Conservation (phyloP, 495 filamentous ascomycete species). For the Aspergillus homomorphus region DNA sequence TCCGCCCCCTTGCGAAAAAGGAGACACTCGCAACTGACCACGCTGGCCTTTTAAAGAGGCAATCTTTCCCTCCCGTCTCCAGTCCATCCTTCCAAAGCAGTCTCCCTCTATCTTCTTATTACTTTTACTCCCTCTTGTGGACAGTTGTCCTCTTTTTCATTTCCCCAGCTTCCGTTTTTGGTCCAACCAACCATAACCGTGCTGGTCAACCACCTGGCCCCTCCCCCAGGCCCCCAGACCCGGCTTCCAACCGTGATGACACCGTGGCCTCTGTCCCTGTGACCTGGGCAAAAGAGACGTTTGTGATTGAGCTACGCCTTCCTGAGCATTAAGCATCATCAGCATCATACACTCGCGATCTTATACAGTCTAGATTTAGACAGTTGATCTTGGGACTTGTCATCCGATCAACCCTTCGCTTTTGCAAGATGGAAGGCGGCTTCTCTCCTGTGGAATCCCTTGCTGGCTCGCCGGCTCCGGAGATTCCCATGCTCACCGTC, state of each 20-base stretch:
- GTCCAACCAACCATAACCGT: conserved; percentile 13
- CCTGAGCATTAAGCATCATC: conserved; percentile 1
- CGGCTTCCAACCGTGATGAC: conserved; percentile 36
- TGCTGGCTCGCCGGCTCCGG: conserved; percentile 29
- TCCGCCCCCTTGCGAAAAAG: conserved; percentile 24
- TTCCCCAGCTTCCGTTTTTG: conserved; percentile 3
- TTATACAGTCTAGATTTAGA: conserved; percentile 6
- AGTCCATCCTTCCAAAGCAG: conserved; percentile 11
- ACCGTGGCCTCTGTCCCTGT: conserved; percentile 32
- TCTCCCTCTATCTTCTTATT: conserved; percentile 19
- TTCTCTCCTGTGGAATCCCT: conserved; percentile 37
- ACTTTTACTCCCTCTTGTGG: conserved; percentile 12
- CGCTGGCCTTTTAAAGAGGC: conserved; percentile 48
- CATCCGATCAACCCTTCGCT: conserved; percentile 7
- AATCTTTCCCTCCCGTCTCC: conserved; percentile 17
- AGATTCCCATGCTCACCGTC: conserved; percentile 44
- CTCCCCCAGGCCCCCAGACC: conserved; percentile 7
- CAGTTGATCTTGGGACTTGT: conserved; percentile 3
- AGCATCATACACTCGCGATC: not conserved
- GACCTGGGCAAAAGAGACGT: conserved; percentile 10
- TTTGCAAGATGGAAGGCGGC: conserved; percentile 35
- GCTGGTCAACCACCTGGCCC: conserved; percentile 17
- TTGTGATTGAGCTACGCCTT: conserved; percentile 2
- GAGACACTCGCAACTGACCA: conserved; percentile 34
- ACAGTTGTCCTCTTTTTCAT: conserved; percentile 37